A percentile compares a stretch with the other conserved stretches of the same genome.
phyloP scores from a whole-genome alignment of 768 basidiomycete species.

The Kwoniella sp. region DNA sequence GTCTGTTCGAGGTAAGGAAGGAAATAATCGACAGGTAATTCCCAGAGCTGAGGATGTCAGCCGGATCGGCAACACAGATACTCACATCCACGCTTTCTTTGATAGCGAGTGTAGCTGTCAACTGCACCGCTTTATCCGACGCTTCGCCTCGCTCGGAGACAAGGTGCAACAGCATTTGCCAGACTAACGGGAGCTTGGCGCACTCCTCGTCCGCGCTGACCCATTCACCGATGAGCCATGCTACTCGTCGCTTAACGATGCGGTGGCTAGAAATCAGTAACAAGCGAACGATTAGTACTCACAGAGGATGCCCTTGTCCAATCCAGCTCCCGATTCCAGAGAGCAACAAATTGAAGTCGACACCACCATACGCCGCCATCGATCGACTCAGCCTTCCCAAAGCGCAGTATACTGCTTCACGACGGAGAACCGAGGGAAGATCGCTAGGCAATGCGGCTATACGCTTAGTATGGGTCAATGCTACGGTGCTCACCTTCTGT shows the following conservation, averaged over 20 bases:
- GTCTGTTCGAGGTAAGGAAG: conserved; percentile 39
- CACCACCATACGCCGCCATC: conserved; percentile 27
- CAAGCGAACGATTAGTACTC: neutral
- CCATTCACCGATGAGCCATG: conserved; percentile 92
- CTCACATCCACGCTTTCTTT: conserved; percentile 80
- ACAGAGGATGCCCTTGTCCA: conserved; percentile 30
- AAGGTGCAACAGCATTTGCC: conserved; percentile 76
- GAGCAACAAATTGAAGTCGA: conserved; percentile 38
- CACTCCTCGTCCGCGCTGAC: conserved; percentile 61
- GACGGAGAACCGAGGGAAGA: conserved; percentile 30
- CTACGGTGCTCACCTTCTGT: conserved; percentile 24
- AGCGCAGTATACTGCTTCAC: conserved; percentile 47
- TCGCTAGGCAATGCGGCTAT: conserved; percentile 31
- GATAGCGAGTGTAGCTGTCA: conserved; percentile 75
- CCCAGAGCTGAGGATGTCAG: conserved; percentile 37
- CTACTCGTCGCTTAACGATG: conserved; percentile 88
- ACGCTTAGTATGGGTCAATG: conserved; percentile 7
- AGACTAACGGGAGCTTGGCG: conserved; percentile 59
- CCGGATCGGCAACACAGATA: neutral
- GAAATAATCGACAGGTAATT: conserved; percentile 44
- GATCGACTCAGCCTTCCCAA: conserved; percentile 40
- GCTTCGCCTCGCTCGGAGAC: conserved; percentile 63
- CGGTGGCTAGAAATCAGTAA: conserved; percentile 60
- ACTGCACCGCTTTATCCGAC: conserved; percentile 76
- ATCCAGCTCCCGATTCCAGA: conserved; percentile 25